A percentile compares a stretch with the other conserved stretches of the same genome.
Evolutionary conservation across 352 stramenopile genomes (phyloP).

Genomic region (Phytophthora constricta): DNA sequence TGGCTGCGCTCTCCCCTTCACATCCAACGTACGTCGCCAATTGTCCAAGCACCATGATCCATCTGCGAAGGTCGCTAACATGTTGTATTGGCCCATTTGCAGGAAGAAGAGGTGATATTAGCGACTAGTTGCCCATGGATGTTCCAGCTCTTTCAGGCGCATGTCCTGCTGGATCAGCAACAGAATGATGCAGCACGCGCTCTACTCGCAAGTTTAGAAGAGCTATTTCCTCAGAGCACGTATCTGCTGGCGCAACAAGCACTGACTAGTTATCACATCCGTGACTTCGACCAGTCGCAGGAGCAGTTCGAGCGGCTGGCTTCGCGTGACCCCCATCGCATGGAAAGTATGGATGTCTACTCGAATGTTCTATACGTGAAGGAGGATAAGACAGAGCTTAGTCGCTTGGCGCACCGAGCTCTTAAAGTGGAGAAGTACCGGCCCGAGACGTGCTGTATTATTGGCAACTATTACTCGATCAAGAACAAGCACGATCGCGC

Average conservation of each 20-base stretch:
- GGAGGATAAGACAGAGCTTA: slow-evolving; percentile 87
- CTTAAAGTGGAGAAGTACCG: slow-evolving; percentile 97
- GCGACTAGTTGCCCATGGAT: slow-evolving; percentile 72
- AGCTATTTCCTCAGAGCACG: slow-evolving; percentile 69
- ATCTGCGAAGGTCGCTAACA: slow-evolving; percentile 16
- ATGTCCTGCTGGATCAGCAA: slow-evolving; percentile 80
- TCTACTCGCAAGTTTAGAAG: slow-evolving; percentile 56
- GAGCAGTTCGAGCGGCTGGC: slow-evolving; percentile 76
- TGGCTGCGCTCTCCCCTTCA: slow-evolving; percentile 82
- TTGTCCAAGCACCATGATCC: neutral
- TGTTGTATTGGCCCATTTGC: neutral
- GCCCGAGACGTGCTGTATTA: slow-evolving; percentile 98
- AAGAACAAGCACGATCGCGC: slow-evolving; percentile 96
- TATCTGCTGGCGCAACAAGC: slow-evolving; percentile 83
- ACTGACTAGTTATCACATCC: slow-evolving; percentile 81
- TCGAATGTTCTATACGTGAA: slow-evolving; percentile 90
- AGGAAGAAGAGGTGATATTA: slow-evolving; percentile 70
- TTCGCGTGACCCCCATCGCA: slow-evolving; percentile 68
- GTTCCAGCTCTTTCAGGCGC: slow-evolving; percentile 86
- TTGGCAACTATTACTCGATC: slow-evolving; percentile 92
- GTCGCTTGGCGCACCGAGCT: slow-evolving; percentile 90
- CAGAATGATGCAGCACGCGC: slow-evolving; percentile 70
- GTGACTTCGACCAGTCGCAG: slow-evolving; percentile 84
- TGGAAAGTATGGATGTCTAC: slow-evolving; percentile 88
- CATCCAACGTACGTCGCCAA: slow-evolving; percentile 36